Conservation (phyloP, 1,284 basidiomycete genomes). For the Ganoderma meredithae region DNA sequence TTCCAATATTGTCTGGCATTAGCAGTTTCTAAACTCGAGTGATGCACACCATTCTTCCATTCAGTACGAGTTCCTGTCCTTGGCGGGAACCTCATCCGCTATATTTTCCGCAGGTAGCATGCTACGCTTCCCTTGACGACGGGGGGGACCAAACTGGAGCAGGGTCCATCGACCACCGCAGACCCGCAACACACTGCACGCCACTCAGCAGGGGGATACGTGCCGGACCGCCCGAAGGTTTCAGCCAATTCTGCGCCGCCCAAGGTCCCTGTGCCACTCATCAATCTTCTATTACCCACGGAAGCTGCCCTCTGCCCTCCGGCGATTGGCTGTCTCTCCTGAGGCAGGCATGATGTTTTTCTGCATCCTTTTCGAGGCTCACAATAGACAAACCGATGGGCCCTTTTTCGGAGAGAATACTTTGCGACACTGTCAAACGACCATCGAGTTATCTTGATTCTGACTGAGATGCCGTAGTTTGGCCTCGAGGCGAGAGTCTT, state of each 20-base stretch:
- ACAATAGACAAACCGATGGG: neutral
- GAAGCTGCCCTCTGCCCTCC: neutral
- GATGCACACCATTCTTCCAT: neutral
- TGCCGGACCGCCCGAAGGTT: neutral
- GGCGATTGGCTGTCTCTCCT: neutral
- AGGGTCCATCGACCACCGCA: neutral
- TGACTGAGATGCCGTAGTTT: neutral
- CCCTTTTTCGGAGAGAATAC: neutral
- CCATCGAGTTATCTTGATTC: neutral
- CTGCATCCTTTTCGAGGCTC: neutral
- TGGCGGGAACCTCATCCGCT: neutral
- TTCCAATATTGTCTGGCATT: neutral
- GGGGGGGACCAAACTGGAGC: neutral
- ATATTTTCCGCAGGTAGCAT: too few relatives aligned
- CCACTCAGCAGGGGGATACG: neutral
- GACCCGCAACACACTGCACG: constrained; percentile 3
- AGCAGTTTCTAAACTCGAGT: neutral
- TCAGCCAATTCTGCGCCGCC: neutral
- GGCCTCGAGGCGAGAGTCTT: neutral
- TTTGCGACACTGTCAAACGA: neutral
- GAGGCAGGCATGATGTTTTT: neutral
- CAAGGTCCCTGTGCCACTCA: constrained; percentile 6
- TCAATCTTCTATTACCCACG: constrained; percentile 2
- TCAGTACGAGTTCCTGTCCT: neutral
- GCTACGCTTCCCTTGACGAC: neutral